Conservation (phyloP, 495 filamentous ascomycete genomes). For the Aspergillus affinis region DNA sequence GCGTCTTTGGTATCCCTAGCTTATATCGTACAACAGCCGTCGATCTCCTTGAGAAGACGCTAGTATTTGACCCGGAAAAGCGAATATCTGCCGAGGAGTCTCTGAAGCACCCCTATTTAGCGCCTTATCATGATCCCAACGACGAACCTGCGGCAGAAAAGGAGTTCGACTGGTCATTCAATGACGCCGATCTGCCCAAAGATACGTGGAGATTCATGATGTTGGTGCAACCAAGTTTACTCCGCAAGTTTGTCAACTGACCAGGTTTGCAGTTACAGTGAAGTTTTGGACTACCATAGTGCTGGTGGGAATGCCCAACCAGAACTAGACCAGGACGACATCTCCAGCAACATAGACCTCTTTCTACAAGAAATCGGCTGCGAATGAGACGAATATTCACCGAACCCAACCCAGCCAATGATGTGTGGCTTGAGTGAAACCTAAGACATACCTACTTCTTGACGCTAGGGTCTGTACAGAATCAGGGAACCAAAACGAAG, state of each 20-base stretch:
- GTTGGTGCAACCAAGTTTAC: constrained; percentile 45
- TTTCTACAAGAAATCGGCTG: not conserved
- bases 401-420: not conserved
- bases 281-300: constrained; percentile 98
- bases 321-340: not conserved
- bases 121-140: constrained; percentile 94
- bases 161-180: constrained; percentile 99
- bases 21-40: constrained; percentile 58
- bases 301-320: not conserved
- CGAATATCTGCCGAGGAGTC: constrained; percentile 80
- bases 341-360: not conserved
- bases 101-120: constrained; percentile 85
- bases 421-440: not conserved
- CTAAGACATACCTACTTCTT: not conserved
- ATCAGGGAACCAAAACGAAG: not conserved
- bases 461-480: not conserved
- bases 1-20: not conserved
- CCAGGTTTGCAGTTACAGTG: constrained; percentile 75
- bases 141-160: constrained; percentile 93
- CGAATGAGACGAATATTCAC: not conserved
- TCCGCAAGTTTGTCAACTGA: constrained; percentile 11
- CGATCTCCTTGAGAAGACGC: constrained; percentile 90
- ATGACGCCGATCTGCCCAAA: constrained; percentile 91
- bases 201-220: constrained; percentile 99
- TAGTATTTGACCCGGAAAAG: constrained; percentile 95